Conservation (phyloP, 2,329 filamentous ascomycete species). For the Curvularia hawaiiensis region DNA sequence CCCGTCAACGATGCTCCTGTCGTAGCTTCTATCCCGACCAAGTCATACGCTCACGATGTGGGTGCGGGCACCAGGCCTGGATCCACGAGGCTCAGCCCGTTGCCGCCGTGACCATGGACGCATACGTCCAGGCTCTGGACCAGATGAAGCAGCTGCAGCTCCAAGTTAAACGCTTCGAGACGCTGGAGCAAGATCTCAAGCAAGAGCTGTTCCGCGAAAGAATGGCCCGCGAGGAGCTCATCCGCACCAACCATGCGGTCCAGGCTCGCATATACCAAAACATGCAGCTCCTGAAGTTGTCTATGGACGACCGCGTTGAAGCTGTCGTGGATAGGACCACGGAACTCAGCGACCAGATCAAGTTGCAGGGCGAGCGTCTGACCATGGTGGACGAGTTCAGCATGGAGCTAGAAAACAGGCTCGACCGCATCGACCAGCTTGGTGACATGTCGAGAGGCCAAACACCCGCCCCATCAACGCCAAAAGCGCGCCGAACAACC, state of each 20-base stretch:
- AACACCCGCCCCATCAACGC: slow-evolving; percentile 39
- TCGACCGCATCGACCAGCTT: slow-evolving; percentile 42
- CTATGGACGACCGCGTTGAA: slow-evolving; percentile 49
- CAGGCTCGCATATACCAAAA: slow-evolving; percentile 47
- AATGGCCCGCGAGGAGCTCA: slow-evolving; percentile 42
- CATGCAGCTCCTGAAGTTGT: slow-evolving; percentile 45
- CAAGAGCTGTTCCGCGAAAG: slow-evolving; percentile 45
- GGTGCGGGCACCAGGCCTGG: slow-evolving; percentile 56
- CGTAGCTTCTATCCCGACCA: slow-evolving; percentile 51
- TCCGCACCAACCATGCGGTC: slow-evolving; percentile 39
- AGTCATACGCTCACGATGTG: slow-evolving; percentile 49
- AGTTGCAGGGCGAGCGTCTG: slow-evolving; percentile 43
- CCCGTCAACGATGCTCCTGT: slow-evolving; percentile 51
- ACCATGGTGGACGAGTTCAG: slow-evolving; percentile 47
- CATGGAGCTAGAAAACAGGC: slow-evolving; percentile 47
- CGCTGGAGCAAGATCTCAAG: slow-evolving; percentile 45
- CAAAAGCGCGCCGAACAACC: slow-evolving; percentile 28
- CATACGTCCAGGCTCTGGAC: slow-evolving; percentile 44
- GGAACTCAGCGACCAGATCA: slow-evolving; percentile 46
- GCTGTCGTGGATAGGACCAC: slow-evolving; percentile 49
- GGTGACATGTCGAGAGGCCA: slow-evolving; percentile 33
- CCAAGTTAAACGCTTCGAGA: slow-evolving; percentile 41
- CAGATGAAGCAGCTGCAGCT: slow-evolving; percentile 44
- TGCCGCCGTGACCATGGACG: slow-evolving; percentile 43
- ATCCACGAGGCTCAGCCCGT: slow-evolving; percentile 49